Conservation (phyloP, 495 filamentous ascomycete species). For the Parachaetomium inaequale region DNA sequence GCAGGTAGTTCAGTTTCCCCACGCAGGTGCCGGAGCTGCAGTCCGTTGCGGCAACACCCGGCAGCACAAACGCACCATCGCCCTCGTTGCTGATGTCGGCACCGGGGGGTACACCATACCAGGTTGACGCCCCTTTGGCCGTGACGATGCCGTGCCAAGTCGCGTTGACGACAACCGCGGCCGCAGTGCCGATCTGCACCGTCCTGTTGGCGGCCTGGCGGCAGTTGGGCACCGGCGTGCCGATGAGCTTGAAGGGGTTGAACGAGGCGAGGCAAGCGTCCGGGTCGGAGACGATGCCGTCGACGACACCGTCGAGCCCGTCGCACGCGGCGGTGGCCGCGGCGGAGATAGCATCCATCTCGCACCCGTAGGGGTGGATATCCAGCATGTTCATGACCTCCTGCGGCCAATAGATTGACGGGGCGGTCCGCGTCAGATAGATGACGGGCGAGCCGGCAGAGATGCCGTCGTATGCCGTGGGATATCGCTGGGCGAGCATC, state of each 20-base stretch:
- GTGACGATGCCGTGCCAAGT: constrained; percentile 25
- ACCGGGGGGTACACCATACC: constrained; percentile 21
- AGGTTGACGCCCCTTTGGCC: constrained; percentile 22
- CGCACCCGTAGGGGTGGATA: constrained; percentile 29
- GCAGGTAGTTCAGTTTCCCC: constrained; percentile 3
- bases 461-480: constrained; percentile 41
- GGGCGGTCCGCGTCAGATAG: constrained; percentile 27
- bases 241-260: constrained; percentile 29
- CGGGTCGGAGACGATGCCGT: constrained; percentile 32
- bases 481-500: constrained; percentile 44
- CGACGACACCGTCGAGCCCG: constrained; percentile 35
- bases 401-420: constrained; percentile 37
- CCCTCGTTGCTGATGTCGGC: constrained; percentile 11
- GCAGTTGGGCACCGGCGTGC: constrained; percentile 18
- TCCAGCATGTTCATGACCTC: constrained; percentile 31
- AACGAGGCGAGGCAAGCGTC: constrained; percentile 25
- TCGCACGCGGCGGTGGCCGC: constrained; percentile 37
- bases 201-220: constrained; percentile 7
- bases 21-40: constrained; percentile 21
- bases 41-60: constrained; percentile 24
- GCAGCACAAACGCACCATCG: not conserved
- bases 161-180: constrained; percentile 29
- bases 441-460: constrained; percentile 38
- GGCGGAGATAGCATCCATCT: constrained; percentile 32
- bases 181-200: constrained; percentile 19